A percentile compares a stretch with the other conserved stretches of the same genome.
phyloP scores from a whole-genome alignment of 1,284 basidiomycete genomes.

The Agaricales sp. region DNA sequence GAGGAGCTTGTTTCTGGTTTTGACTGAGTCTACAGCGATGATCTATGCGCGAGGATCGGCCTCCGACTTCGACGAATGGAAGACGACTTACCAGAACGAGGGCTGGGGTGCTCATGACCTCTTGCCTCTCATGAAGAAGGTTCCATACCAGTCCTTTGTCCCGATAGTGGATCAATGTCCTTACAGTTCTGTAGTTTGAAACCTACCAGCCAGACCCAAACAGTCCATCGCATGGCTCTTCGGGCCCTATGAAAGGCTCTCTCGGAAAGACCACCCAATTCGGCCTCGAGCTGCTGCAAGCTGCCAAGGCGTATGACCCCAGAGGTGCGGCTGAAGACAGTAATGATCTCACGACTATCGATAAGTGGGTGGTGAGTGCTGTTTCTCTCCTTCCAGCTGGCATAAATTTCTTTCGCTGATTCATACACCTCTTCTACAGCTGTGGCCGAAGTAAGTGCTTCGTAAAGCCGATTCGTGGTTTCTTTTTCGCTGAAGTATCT shows the following conservation, averaged over 20 bases:
- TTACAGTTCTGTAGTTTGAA: slow-evolving; percentile 29
- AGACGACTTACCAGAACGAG: slow-evolving; percentile 23
- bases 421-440: slow-evolving; percentile 16
- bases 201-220: slow-evolving; percentile 29
- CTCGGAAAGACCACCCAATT: slow-evolving; percentile 24
- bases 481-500: neutral
- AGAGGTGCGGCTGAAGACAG: slow-evolving; percentile 28
- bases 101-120: slow-evolving; percentile 35
- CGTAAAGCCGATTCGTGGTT: neutral
- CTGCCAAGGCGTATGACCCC: slow-evolving; percentile 33
- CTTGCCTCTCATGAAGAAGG: slow-evolving; percentile 35
- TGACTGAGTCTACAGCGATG: slow-evolving; percentile 19
- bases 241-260: slow-evolving; percentile 44
- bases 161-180: too few relatives aligned
- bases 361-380: slow-evolving; percentile 34
- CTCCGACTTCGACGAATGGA: slow-evolving; percentile 39
- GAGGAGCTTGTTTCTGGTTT: neutral
- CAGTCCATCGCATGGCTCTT: slow-evolving; percentile 33
- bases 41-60: slow-evolving; percentile 21
- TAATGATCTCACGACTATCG: slow-evolving; percentile 28
- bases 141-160: slow-evolving; percentile 9
- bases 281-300: slow-evolving; percentile 29
- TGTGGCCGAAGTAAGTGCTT: slow-evolving; percentile 21
- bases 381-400: neutral
- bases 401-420: slow-evolving; percentile 1